Evolutionary conservation across 2,329 filamentous ascomycete genomes (phyloP).

Genomic region (Pseudogymnoascus sp.): DNA sequence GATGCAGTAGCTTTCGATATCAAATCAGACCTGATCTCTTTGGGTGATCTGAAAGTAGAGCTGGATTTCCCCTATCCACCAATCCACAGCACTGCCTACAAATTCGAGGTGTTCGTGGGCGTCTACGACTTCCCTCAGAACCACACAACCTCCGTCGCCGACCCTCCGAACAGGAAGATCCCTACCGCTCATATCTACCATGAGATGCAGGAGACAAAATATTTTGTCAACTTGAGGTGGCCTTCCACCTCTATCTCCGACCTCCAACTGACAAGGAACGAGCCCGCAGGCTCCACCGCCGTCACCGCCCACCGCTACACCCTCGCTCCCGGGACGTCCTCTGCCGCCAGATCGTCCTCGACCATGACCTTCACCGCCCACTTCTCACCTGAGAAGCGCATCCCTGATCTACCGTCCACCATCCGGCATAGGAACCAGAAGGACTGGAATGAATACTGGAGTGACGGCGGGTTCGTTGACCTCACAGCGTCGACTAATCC

Average conservation of each 20-base stretch:
- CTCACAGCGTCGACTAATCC: slow-evolving; percentile 27
- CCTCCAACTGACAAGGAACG: background rate
- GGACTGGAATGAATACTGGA: slow-evolving; percentile 21
- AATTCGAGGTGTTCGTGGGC: slow-evolving; percentile 36
- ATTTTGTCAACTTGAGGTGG: slow-evolving; percentile 22
- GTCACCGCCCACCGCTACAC: background rate
- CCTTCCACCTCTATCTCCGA: background rate
- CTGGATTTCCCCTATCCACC: slow-evolving; percentile 37
- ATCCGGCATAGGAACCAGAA: slow-evolving; percentile 22
- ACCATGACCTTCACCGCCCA: slow-evolving; percentile 24
- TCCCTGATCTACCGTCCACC: slow-evolving; percentile 20
- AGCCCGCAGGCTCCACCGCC: background rate
- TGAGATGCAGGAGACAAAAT: slow-evolving; percentile 31
- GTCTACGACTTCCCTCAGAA: slow-evolving; percentile 33
- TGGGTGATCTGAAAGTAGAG: slow-evolving; percentile 30
- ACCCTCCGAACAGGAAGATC: slow-evolving; percentile 12
- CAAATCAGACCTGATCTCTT: slow-evolving; percentile 29
- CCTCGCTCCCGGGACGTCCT: slow-evolving; percentile 4
- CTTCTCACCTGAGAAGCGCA: slow-evolving; percentile 26
- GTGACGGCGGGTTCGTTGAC: slow-evolving; percentile 35
- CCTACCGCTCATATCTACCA: slow-evolving; percentile 30
- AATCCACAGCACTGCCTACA: slow-evolving; percentile 26
- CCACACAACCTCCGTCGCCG: slow-evolving; percentile 15
- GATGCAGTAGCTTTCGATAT: slow-evolving; percentile 33
- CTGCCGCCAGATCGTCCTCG: background rate